Evolutionary conservation across 805 yeast genomes (phyloP).

Genomic region (Suhomyces vadensis): DNA sequence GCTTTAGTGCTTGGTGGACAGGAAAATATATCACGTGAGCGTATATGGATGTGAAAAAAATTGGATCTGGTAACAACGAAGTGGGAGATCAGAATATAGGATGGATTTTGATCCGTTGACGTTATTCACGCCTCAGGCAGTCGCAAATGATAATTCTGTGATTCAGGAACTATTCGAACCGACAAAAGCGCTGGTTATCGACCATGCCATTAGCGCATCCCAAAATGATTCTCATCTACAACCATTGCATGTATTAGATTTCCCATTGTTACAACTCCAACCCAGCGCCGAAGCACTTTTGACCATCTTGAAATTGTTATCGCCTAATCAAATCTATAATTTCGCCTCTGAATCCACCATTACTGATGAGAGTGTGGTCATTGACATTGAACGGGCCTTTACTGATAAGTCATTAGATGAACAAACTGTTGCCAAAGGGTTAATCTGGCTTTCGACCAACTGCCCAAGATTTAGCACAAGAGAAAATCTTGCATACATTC

Average conservation of each 20-base stretch:
- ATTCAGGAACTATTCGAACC: not conserved
- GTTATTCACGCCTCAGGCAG: conserved; percentile 32
- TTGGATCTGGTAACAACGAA: not conserved
- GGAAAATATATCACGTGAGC: not conserved
- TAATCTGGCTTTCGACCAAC: conserved; percentile 46
- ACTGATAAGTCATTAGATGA: conserved; percentile 32
- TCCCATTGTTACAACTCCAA: conserved; percentile 49
- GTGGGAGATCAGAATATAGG: not conserved
- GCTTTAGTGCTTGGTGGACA: too few species aligned
- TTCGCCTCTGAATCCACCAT: conserved; percentile 34
- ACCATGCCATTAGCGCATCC: not conserved
- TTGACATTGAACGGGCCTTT: conserved; percentile 24
- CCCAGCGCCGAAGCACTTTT: conserved; percentile 51
- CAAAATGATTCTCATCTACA: conserved; percentile 23
- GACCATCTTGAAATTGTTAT: conserved; percentile 48
- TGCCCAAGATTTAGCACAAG: conserved; percentile 34
- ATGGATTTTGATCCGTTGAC: conserved; percentile 47
- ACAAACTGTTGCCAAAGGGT: conserved; percentile 23
- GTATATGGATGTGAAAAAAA: not conserved
- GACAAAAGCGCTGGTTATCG: not conserved
- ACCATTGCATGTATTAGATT: conserved; percentile 55
- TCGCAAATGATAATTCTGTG: conserved; percentile 1
- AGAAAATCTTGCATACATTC: conserved; percentile 24
- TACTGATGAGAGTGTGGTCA: conserved; percentile 3
- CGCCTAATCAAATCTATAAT: conserved; percentile 52